Evolutionary conservation across 2,329 filamentous ascomycete species (phyloP).

Genomic region (Paecilomyces sp.): DNA sequence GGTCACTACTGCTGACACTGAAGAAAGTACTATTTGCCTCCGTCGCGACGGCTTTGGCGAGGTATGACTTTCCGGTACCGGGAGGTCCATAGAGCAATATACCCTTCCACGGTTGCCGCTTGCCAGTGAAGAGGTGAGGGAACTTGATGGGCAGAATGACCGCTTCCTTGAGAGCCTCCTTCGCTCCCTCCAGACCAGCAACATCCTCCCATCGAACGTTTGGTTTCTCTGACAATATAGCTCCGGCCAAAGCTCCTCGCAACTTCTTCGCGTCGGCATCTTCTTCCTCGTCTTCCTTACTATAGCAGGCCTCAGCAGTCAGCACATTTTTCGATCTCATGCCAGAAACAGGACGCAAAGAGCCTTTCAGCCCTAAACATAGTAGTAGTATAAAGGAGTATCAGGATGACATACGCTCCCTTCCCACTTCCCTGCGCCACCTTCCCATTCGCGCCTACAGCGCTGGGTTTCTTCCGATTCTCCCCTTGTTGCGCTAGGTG

Average conservation of each 20-base stretch:
- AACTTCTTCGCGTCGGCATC: slow-evolving; percentile 96
- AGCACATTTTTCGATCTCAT: slow-evolving; percentile 2
- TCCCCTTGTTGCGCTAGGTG: slow-evolving; percentile 64
- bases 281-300: slow-evolving; percentile 51
- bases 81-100: slow-evolving; percentile 94
- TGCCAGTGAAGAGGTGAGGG: slow-evolving; percentile 89
- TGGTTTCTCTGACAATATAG: slow-evolving; percentile 89
- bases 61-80: slow-evolving; percentile 94
- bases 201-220: slow-evolving; percentile 99
- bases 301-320: slow-evolving; percentile 1
- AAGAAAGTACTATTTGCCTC: slow-evolving; percentile 99
- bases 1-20: slow-evolving; percentile 91
- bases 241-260: slow-evolving; percentile 79
- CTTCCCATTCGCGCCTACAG: slow-evolving; percentile 46
- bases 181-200: slow-evolving; percentile 84
- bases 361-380: no score
- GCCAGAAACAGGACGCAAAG: neutral
- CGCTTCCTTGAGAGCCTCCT: slow-evolving; percentile 95
- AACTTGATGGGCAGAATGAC: slow-evolving; percentile 98
- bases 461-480: slow-evolving; percentile 43
- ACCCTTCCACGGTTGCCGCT: slow-evolving; percentile 96
- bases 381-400: neutral
- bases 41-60: slow-evolving; percentile 95
- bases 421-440: slow-evolving; percentile 46
- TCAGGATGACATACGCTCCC: slow-evolving; percentile 40